These are phyloP conservation scores for Triangularia setosa DNA, from an alignment of 2,329 filamentous ascomycete genomes.

Conservation along the genomic window DNA sequence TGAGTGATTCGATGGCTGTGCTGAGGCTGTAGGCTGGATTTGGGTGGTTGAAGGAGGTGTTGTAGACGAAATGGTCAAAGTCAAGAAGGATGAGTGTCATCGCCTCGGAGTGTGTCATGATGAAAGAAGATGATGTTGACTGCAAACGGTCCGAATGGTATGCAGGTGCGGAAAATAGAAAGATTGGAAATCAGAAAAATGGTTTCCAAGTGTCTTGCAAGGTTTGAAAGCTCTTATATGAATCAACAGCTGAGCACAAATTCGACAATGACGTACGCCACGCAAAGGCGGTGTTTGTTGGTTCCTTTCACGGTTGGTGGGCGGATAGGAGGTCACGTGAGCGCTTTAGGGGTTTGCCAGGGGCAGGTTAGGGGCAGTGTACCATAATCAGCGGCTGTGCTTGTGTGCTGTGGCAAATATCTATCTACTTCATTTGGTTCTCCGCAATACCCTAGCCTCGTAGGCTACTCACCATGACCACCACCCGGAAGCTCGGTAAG, in stretches of 20 bases:
- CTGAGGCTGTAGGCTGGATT: background rate
- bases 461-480: slow-evolving; percentile 5
- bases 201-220: too few relatives aligned
- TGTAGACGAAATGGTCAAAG: background rate
- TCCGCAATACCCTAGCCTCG: background rate
- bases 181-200: too few relatives aligned
- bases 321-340: too few relatives aligned
- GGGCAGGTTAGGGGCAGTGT: background rate
- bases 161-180: too few relatives aligned
- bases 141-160: too few relatives aligned
- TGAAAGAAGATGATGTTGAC: background rate
- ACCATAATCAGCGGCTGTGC: background rate
- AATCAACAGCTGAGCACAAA: background rate
- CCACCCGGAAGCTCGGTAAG: slow-evolving; percentile 20
- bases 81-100: background rate
- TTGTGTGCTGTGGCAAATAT: background rate
- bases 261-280: background rate
- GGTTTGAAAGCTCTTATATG: too few relatives aligned
- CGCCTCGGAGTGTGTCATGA: background rate
- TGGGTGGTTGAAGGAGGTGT: background rate
- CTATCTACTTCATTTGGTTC: background rate
- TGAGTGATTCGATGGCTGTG: background rate
- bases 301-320: too few relatives aligned
- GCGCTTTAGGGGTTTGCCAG: too few relatives aligned
- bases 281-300: too few relatives aligned